Conservation (phyloP, 495 filamentous ascomycete genomes). For the Neurospora discreta region DNA sequence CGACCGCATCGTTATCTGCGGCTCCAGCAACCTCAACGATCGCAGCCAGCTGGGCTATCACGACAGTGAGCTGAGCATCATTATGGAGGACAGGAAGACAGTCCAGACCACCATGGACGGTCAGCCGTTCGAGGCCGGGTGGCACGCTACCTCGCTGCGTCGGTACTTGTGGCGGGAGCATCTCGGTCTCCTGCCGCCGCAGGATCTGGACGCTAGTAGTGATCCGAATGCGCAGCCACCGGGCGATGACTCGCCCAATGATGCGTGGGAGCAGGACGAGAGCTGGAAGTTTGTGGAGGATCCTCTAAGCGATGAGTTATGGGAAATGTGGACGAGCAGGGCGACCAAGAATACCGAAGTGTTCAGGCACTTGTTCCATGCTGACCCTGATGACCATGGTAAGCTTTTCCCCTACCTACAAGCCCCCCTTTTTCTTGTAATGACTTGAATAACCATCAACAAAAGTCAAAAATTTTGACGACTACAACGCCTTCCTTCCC, state of each 20-base stretch:
- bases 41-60: slow-evolving; percentile 82
- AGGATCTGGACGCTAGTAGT: slow-evolving; percentile 55
- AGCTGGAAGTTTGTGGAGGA: slow-evolving; percentile 71
- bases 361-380: slow-evolving; percentile 84
- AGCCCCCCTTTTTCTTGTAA: not conserved
- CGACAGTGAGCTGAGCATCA: slow-evolving; percentile 85
- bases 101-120: slow-evolving; percentile 78
- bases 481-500: slow-evolving; percentile 72
- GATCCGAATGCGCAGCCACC: slow-evolving; percentile 79
- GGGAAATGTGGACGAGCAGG: slow-evolving; percentile 70
- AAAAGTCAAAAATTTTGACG: slow-evolving; percentile 69
- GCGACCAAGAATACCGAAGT: slow-evolving; percentile 72
- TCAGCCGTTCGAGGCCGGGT: slow-evolving; percentile 57
- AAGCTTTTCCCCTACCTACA: slow-evolving; percentile 3
- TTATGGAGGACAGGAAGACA: slow-evolving; percentile 76
- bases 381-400: slow-evolving; percentile 83
- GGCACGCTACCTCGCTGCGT: slow-evolving; percentile 69
- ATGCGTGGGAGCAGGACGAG: slow-evolving; percentile 47
- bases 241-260: slow-evolving; percentile 55
- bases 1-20: slow-evolving; percentile 72
- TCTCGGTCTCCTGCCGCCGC: slow-evolving; percentile 68
- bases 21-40: slow-evolving; percentile 87
- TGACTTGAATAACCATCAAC: slow-evolving; percentile 1
- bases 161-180: slow-evolving; percentile 89
- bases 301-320: slow-evolving; percentile 67